Percentiles rank a stretch among this genome's conserved stretches.
These are phyloP conservation scores for Neospora caninum DNA, from an alignment of 169 alveolate genomes.

Conservation along the genomic window DNA sequence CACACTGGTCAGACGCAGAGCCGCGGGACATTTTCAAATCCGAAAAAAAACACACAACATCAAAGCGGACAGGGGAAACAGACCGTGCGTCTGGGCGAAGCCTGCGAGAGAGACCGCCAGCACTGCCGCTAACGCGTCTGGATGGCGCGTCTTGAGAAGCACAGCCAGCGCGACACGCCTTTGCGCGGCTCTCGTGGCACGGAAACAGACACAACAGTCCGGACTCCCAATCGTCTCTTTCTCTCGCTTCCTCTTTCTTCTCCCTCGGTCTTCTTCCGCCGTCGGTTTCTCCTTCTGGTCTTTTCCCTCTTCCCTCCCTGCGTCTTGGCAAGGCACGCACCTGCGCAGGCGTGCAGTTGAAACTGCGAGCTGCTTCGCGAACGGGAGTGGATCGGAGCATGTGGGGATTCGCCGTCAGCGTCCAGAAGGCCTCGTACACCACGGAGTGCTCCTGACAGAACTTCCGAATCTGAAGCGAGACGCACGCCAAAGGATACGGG, in stretches of 20 bases:
- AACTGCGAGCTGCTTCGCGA: neutral
- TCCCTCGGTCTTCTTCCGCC: too few relatives aligned
- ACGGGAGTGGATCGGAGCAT: constrained; percentile 28
- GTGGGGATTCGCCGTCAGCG: constrained; percentile 55
- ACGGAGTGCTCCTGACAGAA: constrained; percentile 27
- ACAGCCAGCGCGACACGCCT: too few relatives aligned
- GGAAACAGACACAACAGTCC: too few relatives aligned
- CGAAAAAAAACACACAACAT: neutral
- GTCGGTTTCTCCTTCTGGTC: neutral
- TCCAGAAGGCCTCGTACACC: constrained; percentile 52
- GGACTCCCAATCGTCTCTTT: too few relatives aligned
- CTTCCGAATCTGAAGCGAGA: neutral
- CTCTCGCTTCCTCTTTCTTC: too few relatives aligned
- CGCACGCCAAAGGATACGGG: neutral
- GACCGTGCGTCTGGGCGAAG: too few relatives aligned
- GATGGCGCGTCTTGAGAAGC: too few relatives aligned
- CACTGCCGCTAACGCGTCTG: too few relatives aligned
- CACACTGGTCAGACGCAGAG: neutral
- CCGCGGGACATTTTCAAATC: neutral
- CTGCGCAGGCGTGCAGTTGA: constrained; percentile 37
- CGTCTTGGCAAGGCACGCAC: too few relatives aligned
- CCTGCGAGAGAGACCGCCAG: too few relatives aligned
- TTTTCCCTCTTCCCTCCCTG: neutral
- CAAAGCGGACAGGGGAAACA: neutral
- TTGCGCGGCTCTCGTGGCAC: too few relatives aligned